Conservation (phyloP, 202 grass and related monocot genomes). For the Eragrostis tef region DNA sequence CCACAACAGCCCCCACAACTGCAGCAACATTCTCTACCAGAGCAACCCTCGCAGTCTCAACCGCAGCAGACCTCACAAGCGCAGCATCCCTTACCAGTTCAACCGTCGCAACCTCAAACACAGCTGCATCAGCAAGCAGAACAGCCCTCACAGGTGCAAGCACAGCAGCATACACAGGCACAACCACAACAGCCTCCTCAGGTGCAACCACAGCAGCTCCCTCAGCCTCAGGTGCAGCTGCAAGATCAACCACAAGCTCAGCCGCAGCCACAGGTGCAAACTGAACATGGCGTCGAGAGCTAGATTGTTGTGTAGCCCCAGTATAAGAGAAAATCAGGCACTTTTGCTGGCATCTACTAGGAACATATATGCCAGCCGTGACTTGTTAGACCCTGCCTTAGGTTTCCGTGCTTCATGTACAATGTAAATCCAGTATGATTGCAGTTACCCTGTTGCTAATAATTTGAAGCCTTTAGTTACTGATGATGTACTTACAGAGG, state of each 20-base stretch:
- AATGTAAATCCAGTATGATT: slow-evolving; percentile 65
- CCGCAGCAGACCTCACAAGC: slow-evolving; percentile 7
- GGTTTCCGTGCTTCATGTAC: slow-evolving; percentile 50
- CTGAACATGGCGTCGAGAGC: slow-evolving; percentile 34
- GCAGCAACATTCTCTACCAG: slow-evolving; percentile 16
- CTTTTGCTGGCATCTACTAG: slow-evolving; percentile 40
- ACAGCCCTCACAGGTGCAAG: slow-evolving; percentile 1
- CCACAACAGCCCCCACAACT: slow-evolving; percentile 29
- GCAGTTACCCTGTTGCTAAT: slow-evolving; percentile 52
- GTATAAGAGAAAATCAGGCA: slow-evolving; percentile 32
- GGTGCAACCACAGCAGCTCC: slow-evolving; percentile 1
- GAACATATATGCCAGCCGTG: slow-evolving; percentile 26
- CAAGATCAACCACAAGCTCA: slow-evolving; percentile 46
- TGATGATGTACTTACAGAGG: slow-evolving; percentile 25
- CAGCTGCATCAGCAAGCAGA: slow-evolving; percentile 3
- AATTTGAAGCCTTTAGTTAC: slow-evolving; percentile 57
- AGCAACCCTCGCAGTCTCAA: slow-evolving; percentile 37
- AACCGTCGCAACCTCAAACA: neutral
- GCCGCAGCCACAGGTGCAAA: slow-evolving; percentile 34
- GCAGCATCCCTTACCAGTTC: neutral
- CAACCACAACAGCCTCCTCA: neutral
- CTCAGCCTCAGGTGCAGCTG: slow-evolving; percentile 6
- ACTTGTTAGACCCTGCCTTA: slow-evolving; percentile 48
- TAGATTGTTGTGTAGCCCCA: slow-evolving; percentile 43
- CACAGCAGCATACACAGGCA: neutral